A percentile compares a stretch with the other conserved stretches of the same genome.
phyloP scores from a whole-genome alignment of 202 grass and related monocot species.

The Panicum virgatum region DNA sequence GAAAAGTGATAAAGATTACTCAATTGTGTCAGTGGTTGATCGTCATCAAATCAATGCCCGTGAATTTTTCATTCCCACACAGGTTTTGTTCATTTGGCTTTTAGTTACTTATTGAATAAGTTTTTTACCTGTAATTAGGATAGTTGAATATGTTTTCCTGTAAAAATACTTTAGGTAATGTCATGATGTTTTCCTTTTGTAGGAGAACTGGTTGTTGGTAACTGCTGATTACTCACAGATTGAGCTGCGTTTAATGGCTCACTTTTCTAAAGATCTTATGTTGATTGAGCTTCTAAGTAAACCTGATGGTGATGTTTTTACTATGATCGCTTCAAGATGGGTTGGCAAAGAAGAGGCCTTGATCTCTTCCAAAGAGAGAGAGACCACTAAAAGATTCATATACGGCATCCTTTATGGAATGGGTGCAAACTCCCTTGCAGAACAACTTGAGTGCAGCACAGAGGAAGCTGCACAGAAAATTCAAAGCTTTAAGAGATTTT shows the following conservation, averaged over 20 bases:
- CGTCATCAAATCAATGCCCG: slow-evolving; percentile 81
- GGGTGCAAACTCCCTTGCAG: slow-evolving; percentile 82
- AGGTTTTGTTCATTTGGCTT: slow-evolving; percentile 51
- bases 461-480: slow-evolving; percentile 84
- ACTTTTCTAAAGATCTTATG: slow-evolving; percentile 83
- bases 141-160: slow-evolving; percentile 1
- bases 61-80: slow-evolving; percentile 85
- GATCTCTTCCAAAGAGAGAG: slow-evolving; percentile 73
- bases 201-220: slow-evolving; percentile 90
- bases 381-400: slow-evolving; percentile 84
- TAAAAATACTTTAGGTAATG: not conserved
- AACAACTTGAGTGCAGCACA: slow-evolving; percentile 81
- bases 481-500: slow-evolving; percentile 76
- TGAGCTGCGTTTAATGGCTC: slow-evolving; percentile 85
- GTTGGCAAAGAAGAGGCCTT: slow-evolving; percentile 60
- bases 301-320: slow-evolving; percentile 88
- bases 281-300: slow-evolving; percentile 87
- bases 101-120: slow-evolving; percentile 23
- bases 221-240: slow-evolving; percentile 95
- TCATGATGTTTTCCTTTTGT: slow-evolving; percentile 32
- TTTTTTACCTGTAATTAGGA: slow-evolving; percentile 2
- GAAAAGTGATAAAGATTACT: slow-evolving; percentile 47
- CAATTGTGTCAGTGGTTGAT: slow-evolving; percentile 38
- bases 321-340: slow-evolving; percentile 92
- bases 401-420: slow-evolving; percentile 95